phyloP scores from a whole-genome alignment of 257 asterid species.

The Solanum arcanum region DNA sequence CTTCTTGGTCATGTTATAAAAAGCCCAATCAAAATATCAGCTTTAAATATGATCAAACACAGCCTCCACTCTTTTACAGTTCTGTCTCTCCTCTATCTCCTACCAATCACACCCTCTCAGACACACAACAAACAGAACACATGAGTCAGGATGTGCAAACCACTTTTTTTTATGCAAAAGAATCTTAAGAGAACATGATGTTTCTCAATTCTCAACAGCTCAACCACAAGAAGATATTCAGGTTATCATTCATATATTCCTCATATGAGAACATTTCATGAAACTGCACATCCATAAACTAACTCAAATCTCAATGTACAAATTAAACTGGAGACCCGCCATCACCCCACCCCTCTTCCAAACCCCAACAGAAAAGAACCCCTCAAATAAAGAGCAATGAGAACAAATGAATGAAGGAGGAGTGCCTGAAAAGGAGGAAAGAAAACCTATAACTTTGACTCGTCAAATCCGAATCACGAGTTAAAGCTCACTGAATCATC shows the following conservation, averaged over 20 bases:
- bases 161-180: neutral
- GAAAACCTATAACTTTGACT: neutral
- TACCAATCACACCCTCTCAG: neutral
- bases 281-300: neutral
- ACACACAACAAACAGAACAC: neutral
- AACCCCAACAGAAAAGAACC: neutral
- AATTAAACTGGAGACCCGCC: neutral
- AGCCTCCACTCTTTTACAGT: neutral
- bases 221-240: neutral
- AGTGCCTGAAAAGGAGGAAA: neutral
- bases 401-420: neutral
- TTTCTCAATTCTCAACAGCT: neutral
- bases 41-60: neutral
- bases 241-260: neutral
- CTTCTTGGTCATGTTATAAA: neutral
- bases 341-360: neutral
- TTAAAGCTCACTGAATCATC: neutral
- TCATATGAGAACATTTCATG: neutral
- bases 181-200: neutral
- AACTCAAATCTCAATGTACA: neutral
- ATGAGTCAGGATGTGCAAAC: neutral
- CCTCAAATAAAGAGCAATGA: neutral
- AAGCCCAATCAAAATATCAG: neutral
- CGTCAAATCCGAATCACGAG: neutral
- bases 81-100: neutral